Base-by-base conservation (phyloP, 164 flowering plant genomes). In the Dillenia turbinata region DNA sequence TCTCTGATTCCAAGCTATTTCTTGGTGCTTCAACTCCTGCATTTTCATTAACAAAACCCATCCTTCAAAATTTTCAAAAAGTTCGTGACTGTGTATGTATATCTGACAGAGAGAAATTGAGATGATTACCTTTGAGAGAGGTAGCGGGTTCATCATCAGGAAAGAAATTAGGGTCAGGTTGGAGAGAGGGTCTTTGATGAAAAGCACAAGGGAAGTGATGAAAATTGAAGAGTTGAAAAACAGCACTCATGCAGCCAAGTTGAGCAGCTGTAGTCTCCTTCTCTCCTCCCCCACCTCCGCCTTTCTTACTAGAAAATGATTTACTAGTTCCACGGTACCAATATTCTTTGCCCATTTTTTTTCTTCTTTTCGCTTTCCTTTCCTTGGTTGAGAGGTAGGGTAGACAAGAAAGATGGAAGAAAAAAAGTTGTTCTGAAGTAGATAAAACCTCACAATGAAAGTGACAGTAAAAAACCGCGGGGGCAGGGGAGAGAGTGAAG, bases 11-110 rank as follows among this genome's bases (percentile, higher is more conserved):
- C 81, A 87, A 80, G 77, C 97, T 93, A 64, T 89, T 90, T 59
- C 97, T 78, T 52, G 97, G 97, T 48, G 98, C 94, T 69, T 87
- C 92, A 10, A 69, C 66, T 22, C 97, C 96, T 88, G 77, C 70
- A 67, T 60, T 57, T 51, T 66, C 68, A 72, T 61, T 9, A 53
- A 49, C 17, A 16, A 47, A 58, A 60, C 9, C 11, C 19, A 10
- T 16, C 2, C 66, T 9, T 54, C 54, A 47, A 51, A 58, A 13
- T 10, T 22, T 51, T 14, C 15, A 60, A 17, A 67, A n/a, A 52
- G 12, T 24, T 14, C 1, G 12, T 49, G 7, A 63, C 8, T 44
- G 9, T 16, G 44, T 22, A 8, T 12, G 50, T 56, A 33, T 8
- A 1, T 19, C 22, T 19, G 44, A 67, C 54, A 56, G 58, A 61